Base-by-base conservation (phyloP, 805 yeast species). In the Candida lessepsii region DNA sequence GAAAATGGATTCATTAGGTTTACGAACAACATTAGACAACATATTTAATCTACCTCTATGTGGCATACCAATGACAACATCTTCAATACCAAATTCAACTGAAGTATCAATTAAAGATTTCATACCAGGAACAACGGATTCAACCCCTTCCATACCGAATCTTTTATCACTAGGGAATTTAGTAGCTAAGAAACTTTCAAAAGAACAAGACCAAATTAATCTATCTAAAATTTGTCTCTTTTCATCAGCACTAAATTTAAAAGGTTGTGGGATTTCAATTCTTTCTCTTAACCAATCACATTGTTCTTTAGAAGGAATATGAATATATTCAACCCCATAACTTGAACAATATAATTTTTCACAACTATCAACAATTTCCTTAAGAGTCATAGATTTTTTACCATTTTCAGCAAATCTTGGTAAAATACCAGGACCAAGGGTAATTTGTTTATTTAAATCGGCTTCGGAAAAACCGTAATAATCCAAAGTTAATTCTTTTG, bases 211-310 rank as follows among this genome's bases (percentile, higher is more conserved):
- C 99, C 99, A 93, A 65, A 91, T 87, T 58, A 93, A 71, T 62
- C 99, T 82, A 68, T 93, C 99, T 57, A 93, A 75, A 54, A 93
- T 93, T 66, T 93, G 96, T 71, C 96, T 81, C 75, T 91, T 93
- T 71, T 91, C 86, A 63, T 93, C 98, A 29, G 79, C 70, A 39
- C 86, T 70, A 72, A 80, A 93, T 61, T 83, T 76, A 75, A 66
- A 90, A 18, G 97, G 96, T 24, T 69, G 64, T 49, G 97, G 96
- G 51, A 90, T 87, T 71, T 93, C 99, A 49, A 93, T 77, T 66
- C 96, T 80, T 68, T 87, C 95, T 73, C 99, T 85, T 63, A 93
- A 80, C 99, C 99, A 93, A 67, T 93, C 97, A 73, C 98, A 93
- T 69, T 87, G 86, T 57, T 78, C 85, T 65, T 95, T 84, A 45